phyloP scores from a whole-genome alignment of 2,329 filamentous ascomycete genomes.

The Acarospora socialis region DNA sequence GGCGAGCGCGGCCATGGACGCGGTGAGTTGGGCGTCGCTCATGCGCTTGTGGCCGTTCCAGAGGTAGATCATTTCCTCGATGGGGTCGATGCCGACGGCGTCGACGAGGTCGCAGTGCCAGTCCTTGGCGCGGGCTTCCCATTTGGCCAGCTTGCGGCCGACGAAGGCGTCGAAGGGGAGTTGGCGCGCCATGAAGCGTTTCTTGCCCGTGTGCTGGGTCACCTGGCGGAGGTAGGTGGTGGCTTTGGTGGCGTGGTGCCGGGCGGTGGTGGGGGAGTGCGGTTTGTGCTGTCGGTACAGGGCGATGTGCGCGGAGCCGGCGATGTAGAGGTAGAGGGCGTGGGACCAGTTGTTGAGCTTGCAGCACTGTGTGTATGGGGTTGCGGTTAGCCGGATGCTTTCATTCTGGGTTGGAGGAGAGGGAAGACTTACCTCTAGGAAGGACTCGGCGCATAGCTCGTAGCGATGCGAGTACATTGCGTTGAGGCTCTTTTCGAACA shows the following conservation, averaged over 20 bases:
- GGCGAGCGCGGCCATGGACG: conserved; percentile 46
- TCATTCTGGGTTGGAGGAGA: no score
- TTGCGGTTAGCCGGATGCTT: no score
- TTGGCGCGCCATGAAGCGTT: conserved; percentile 77
- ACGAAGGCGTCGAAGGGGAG: conserved; percentile 84
- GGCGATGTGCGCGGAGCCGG: conserved; percentile 63
- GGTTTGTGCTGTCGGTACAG: conserved; percentile 47
- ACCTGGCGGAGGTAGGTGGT: conserved; percentile 58
- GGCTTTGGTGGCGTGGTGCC: conserved; percentile 47
- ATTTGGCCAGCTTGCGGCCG: conserved; percentile 70
- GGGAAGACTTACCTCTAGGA: conserved; percentile 40
- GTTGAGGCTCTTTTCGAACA: conserved; percentile 70
- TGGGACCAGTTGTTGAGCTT: conserved; percentile 86
- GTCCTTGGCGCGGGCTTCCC: conserved; percentile 61
- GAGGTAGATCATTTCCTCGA: conserved; percentile 84
- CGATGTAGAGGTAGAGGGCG: conserved; percentile 78
- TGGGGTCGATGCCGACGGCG: conserved; percentile 63
- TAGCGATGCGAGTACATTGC: conserved; percentile 71
- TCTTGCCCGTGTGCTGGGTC: conserved; percentile 63
- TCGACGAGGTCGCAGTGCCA: conserved; percentile 59
- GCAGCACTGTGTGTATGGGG: conserved; percentile 37
- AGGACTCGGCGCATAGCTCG: conserved; percentile 55
- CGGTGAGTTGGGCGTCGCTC: conserved; percentile 48
- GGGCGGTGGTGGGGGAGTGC: conserved; percentile 30
- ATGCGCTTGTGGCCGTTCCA: conserved; percentile 86